Base-by-base conservation (phyloP, 192 early-diverging fungal genomes). In the Ramicandelaber brevisporus region DNA sequence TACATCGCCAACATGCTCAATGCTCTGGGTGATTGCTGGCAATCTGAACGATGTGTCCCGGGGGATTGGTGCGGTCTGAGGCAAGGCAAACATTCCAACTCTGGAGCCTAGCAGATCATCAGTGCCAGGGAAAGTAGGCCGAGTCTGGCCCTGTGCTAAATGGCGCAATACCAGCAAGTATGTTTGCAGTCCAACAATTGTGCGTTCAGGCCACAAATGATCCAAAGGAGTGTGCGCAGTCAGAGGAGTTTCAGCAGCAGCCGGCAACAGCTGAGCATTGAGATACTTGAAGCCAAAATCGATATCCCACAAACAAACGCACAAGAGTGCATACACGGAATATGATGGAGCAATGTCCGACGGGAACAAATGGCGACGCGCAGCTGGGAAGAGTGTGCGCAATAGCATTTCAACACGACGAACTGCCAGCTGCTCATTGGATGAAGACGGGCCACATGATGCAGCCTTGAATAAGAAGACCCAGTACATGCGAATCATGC, bases 391-490 rank as follows among this genome's bases (percentile, higher is more conserved):
- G 30, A 57, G 52, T 8, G 52, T 57, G 12, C 55, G 45, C 34
- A 45, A 48, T 13, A 57, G 36, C 11, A 45, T 46, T 29, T 57
- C 55, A 8, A 57, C 52, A n/a, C 50, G 34, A 4, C 55, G 49
- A 11, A 52, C 24, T 3, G 50, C 50, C 6, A 57, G 34, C 38
- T 60, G 15, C 68, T 48, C 36, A 89, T 88, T 1, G 59, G 63
- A 37, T 76, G 87, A 26, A 89, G 73, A n/a, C n/a, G n/a, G n/a
- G n/a, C n/a, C n/a, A n/a, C n/a, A n/a, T n/a, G n/a, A n/a, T n/a
- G n/a, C n/a, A n/a, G n/a, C n/a, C n/a, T n/a, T n/a, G 44, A 85
- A 95, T 12, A 96, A 43, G 40, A 85, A 90, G 8, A 82, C 78
- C 93, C 93, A 99, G 12, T 86, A 41, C 24, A 96, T 52, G 3